Percentiles rank a stretch among this genome's conserved stretches.
Evolutionary conservation across 2,329 filamentous ascomycete genomes (phyloP).

Genomic region (Thielaviopsis euricoi): DNA sequence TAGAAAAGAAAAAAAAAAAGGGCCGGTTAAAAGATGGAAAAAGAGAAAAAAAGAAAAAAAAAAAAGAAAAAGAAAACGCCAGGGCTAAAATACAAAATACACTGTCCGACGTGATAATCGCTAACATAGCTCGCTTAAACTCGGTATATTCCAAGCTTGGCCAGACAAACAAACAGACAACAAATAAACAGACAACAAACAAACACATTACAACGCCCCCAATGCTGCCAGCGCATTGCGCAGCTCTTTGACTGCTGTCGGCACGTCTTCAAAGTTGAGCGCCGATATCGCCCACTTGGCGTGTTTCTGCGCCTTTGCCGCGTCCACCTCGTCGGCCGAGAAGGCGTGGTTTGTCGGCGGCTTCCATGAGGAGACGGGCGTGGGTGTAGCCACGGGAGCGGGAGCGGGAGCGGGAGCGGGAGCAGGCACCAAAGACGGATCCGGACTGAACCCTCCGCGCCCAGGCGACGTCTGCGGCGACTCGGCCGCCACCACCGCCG

Average conservation of each 20-base stretch:
- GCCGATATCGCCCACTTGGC: conserved; percentile 95
- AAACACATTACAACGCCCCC: conserved; percentile 35
- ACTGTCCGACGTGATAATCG: no score
- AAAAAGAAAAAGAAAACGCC: no score
- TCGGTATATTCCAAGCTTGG: no score
- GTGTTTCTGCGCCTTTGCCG: conserved; percentile 79
- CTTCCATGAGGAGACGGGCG: background rate
- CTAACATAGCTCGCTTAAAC: no score
- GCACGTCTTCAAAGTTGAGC: conserved; percentile 87
- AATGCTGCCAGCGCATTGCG: conserved; percentile 55
- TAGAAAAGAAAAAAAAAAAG: no score
- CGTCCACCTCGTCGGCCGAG: conserved; percentile 31
- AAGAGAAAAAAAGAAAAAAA: no score
- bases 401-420: background rate
- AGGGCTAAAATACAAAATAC: no score
- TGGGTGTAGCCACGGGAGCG: background rate
- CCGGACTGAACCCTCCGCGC: background rate
- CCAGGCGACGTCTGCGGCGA: background rate
- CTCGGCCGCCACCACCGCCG: background rate
- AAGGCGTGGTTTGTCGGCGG: conserved; percentile 1
- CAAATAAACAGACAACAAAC: no score
- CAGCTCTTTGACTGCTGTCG: conserved; percentile 76
- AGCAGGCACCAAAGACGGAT: conserved; percentile 13
- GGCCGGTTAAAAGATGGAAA: no score
- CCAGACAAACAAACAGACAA: no score